These are phyloP conservation scores for Fusarium sp. DNA, from an alignment of 2,329 filamentous ascomycete species.

Conservation along the genomic window DNA sequence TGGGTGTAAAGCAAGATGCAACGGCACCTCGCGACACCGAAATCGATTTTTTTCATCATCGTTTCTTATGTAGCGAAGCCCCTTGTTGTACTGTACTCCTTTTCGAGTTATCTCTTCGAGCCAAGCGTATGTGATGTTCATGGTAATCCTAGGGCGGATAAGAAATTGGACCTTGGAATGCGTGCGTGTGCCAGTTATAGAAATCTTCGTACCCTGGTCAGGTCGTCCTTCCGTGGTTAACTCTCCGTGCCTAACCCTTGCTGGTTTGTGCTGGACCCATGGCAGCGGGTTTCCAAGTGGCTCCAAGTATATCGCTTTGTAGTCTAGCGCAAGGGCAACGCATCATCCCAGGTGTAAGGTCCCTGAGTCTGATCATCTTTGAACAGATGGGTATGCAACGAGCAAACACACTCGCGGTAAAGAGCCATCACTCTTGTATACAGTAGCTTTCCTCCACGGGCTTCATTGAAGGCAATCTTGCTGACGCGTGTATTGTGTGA, in stretches of 20 bases:
- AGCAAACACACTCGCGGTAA: conserved; percentile 5
- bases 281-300: conserved; percentile 44
- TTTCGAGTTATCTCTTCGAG: background rate
- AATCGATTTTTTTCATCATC: background rate
- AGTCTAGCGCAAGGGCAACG: conserved; percentile 39
- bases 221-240: conserved; percentile 35
- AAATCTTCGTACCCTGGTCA: conserved; percentile 30
- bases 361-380: conserved; percentile 43
- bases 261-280: conserved; percentile 40
- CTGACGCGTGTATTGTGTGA: background rate
- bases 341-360: conserved; percentile 33
- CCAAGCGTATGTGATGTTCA: background rate
- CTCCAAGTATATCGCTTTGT: conserved; percentile 28
- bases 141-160: conserved; percentile 25
- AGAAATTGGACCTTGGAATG: conserved; percentile 24
- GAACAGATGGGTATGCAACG: conserved; percentile 25
- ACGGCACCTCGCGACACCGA: conserved; percentile 12
- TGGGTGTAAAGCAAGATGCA: background rate
- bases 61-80: background rate
- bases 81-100: background rate
- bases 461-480: background rate
- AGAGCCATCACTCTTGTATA: background rate
- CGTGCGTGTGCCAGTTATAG: conserved; percentile 27
- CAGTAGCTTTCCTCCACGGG: background rate
- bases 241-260: conserved; percentile 19